Evolutionary conservation across 768 basidiomycete genomes (phyloP).

Genomic region (Chalciporus piperatus): DNA sequence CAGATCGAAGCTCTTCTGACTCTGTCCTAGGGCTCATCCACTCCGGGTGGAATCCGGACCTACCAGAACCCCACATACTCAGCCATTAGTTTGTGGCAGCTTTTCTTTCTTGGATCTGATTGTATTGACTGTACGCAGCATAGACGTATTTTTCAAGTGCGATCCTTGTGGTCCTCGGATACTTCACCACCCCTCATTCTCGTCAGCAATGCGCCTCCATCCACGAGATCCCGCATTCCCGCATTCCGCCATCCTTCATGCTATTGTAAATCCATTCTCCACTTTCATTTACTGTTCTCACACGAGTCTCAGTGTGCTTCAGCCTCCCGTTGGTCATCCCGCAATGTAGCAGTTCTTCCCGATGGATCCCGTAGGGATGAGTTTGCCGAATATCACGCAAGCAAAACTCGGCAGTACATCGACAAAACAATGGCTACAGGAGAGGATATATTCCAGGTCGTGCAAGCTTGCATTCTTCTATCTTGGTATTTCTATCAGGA

Average conservation of each 20-base stretch:
- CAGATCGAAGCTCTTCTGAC: constrained; percentile 43
- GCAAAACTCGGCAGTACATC: constrained; percentile 84
- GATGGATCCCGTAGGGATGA: constrained; percentile 79
- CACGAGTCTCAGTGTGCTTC: constrained; percentile 60
- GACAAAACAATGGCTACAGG: constrained; percentile 90
- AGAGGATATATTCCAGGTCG: constrained; percentile 80
- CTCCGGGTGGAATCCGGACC: constrained; percentile 82
- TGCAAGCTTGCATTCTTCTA: constrained; percentile 83
- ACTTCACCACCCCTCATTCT: constrained; percentile 76
- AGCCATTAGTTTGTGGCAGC: constrained; percentile 66
- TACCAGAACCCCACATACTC: constrained; percentile 71
- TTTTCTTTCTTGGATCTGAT: constrained; percentile 5
- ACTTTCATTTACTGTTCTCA: constrained; percentile 10
- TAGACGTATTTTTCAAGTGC: constrained; percentile 85
- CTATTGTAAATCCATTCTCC: constrained; percentile 57
- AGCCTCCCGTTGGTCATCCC: constrained; percentile 79
- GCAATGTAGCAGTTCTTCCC: constrained; percentile 59
- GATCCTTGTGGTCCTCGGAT: constrained; percentile 87
- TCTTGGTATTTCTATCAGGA: constrained; percentile 93
- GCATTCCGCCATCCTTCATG: constrained; percentile 86
- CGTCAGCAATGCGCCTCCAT: constrained; percentile 74
- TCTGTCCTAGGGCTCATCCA: constrained; percentile 65
- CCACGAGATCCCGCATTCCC: constrained; percentile 84
- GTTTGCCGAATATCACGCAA: constrained; percentile 85
- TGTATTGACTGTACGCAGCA: constrained; percentile 40